Evolutionary conservation across 139 green algal genomes (phyloP), one percentile per base, ranked within the genome.

Genomic region (Chlorella sp.): DNA sequence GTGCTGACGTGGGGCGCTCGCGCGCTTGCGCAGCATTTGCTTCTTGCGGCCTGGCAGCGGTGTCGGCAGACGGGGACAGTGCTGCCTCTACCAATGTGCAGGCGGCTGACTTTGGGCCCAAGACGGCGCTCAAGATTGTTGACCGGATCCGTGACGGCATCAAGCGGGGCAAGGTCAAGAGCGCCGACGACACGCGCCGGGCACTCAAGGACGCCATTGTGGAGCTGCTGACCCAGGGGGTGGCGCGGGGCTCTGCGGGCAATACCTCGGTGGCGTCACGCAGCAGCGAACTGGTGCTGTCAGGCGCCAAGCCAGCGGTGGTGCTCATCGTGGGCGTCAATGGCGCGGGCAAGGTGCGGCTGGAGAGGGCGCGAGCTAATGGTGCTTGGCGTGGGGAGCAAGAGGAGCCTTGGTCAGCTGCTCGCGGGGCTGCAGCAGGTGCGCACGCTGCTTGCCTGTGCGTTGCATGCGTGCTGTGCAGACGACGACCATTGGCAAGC

Each of bases 291-390:
- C 79, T 91, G 50, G 36, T 79, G 20, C 61, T 84, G 71, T 74
- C 69, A 59, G 33, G 73, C 6, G 74, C 67, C 31, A 70, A 74
- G 31, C 91, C 90, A 4, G 82, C 83, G 0, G 89, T 95, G 5
- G 50, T 96, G 23, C 76, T 98, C 35, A 85, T 98, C 31, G 90
- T 97, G n/a, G 95, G 95, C 14, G 95, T 99, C 32, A 99, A 99
- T 76, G 95, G 95, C 32, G 93, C 90, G 5, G 95, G 95, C 50
- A 99, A 99, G 67, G 67, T 72, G 49, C 17, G 29, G 29, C 10
- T 17, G 42, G 10, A 55, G 10, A 55, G 42, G 42, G 42, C 42
- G 17, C n/a, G n/a, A n/a, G n/a, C n/a, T n/a, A n/a, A n/a, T n/a
- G n/a, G n/a, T n/a, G n/a, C n/a, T n/a, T n/a, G n/a, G n/a, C n/a